Conservation (phyloP, 169 alveolate genomes). For the Eimeria sp. region DNA sequence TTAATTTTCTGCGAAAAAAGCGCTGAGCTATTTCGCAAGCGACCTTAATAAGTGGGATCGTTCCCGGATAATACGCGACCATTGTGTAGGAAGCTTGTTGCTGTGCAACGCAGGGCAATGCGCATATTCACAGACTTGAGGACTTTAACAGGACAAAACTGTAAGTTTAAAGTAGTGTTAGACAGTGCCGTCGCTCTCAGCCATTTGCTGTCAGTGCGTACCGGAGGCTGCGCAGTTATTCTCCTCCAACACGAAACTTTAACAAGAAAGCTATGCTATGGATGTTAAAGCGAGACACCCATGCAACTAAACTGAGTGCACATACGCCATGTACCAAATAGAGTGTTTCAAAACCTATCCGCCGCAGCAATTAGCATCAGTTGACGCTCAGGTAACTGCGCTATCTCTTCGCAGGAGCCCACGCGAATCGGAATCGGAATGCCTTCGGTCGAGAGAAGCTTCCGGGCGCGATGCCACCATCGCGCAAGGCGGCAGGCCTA, state of each 20-base stretch:
- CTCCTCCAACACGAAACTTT: neutral
- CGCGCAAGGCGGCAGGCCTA: neutral
- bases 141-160: neutral
- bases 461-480: neutral
- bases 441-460: neutral
- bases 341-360: neutral
- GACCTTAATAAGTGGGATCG: neutral
- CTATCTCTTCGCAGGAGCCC: neutral
- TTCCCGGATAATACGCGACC: neutral
- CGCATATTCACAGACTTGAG: neutral
- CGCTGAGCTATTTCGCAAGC: neutral
- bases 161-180: neutral
- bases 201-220: neutral
- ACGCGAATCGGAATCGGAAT: neutral
- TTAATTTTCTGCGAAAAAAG: neutral
- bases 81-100: neutral
- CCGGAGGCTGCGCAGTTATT: neutral
- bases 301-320: neutral
- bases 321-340: neutral
- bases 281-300: neutral
- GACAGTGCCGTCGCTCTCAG: neutral
- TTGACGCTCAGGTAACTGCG: neutral
- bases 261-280: neutral
- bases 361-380: neutral
- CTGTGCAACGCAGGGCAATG: slow-evolving; percentile 1